phyloP scores from a whole-genome alignment of 2,329 filamentous ascomycete genomes.

The Podosphaera fusca region DNA sequence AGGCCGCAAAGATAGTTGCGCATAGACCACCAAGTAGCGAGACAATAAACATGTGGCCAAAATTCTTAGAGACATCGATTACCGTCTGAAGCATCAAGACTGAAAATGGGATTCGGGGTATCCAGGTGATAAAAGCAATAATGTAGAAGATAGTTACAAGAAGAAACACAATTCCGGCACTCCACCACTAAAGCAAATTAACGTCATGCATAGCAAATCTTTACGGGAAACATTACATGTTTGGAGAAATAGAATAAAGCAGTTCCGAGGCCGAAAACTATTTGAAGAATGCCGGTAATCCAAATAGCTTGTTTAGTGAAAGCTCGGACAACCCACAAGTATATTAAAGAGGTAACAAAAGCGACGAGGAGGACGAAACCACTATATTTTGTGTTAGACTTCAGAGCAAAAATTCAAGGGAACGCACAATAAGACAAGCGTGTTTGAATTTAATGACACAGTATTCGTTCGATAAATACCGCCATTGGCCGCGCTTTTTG shows the following conservation, averaged over 20 bases:
- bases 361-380: slow-evolving; percentile 53
- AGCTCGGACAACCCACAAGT: slow-evolving; percentile 50
- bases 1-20: slow-evolving; percentile 55
- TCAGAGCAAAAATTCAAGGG: too few relatives aligned
- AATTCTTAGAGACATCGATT: slow-evolving; percentile 63
- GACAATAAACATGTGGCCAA: slow-evolving; percentile 70
- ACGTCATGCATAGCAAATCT: not conserved
- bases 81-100: slow-evolving; percentile 71
- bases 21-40: slow-evolving; percentile 62
- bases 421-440: slow-evolving; percentile 49
- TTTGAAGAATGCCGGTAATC: slow-evolving; percentile 75
- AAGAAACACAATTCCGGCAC: slow-evolving; percentile 69
- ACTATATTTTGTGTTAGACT: slow-evolving; percentile 5
- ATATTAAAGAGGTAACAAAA: slow-evolving; percentile 50
- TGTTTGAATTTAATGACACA: slow-evolving; percentile 57
- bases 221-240: slow-evolving; percentile 16
- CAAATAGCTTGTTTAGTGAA: slow-evolving; percentile 86
- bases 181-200: slow-evolving; percentile 30
- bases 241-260: slow-evolving; percentile 66
- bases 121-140: slow-evolving; percentile 75
- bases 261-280: slow-evolving; percentile 62
- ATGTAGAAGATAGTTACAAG: slow-evolving; percentile 61
- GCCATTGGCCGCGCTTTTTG: slow-evolving; percentile 30
- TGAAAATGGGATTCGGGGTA: slow-evolving; percentile 71
- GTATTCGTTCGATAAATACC: slow-evolving; percentile 47